Evolutionary conservation across 108 stramenopile species (phyloP).

Genomic region (Mediolabrus comicus): DNA sequence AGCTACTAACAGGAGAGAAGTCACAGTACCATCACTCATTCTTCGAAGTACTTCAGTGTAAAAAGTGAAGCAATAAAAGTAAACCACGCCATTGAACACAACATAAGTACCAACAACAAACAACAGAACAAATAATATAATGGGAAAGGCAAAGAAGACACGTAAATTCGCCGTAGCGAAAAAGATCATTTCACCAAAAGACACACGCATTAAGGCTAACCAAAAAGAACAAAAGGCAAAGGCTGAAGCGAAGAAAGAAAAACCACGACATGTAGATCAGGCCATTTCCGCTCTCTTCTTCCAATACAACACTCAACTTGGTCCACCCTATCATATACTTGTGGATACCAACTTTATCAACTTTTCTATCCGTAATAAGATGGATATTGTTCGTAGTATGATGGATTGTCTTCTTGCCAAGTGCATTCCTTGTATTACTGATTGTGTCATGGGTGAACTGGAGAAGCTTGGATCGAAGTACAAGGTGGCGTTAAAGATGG

Average conservation of each 20-base stretch:
- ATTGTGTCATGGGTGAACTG: slow-evolving; percentile 99
- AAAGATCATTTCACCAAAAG: slow-evolving; percentile 89
- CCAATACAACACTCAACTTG: slow-evolving; percentile 95
- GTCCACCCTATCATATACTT: slow-evolving; percentile 97
- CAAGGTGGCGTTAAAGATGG: slow-evolving; percentile 94
- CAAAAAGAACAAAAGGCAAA: slow-evolving; percentile 54
- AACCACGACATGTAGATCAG: slow-evolving; percentile 85
- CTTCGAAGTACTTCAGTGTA: no score
- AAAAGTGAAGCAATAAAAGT: no score
- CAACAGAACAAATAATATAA: slow-evolving; percentile 47
- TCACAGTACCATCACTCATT: no score
- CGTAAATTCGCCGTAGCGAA: slow-evolving; percentile 93
- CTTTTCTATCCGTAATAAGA: slow-evolving; percentile 97
- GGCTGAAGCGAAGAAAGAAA: slow-evolving; percentile 49
- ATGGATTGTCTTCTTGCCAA: slow-evolving; percentile 99
- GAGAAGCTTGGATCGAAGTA: slow-evolving; percentile 98
- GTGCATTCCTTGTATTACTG: slow-evolving; percentile 95
- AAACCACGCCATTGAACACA: neutral
- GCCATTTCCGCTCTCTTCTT: slow-evolving; percentile 94
- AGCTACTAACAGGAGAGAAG: no score
- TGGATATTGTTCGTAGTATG: slow-evolving; percentile 98
- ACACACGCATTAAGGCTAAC: slow-evolving; percentile 83
- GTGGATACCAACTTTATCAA: slow-evolving; percentile 99
- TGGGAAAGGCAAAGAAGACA: slow-evolving; percentile 94
- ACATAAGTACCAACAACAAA: neutral